Evolutionary conservation across 2,329 filamentous ascomycete genomes (phyloP).

Genomic region (Neonectria magnoliae): DNA sequence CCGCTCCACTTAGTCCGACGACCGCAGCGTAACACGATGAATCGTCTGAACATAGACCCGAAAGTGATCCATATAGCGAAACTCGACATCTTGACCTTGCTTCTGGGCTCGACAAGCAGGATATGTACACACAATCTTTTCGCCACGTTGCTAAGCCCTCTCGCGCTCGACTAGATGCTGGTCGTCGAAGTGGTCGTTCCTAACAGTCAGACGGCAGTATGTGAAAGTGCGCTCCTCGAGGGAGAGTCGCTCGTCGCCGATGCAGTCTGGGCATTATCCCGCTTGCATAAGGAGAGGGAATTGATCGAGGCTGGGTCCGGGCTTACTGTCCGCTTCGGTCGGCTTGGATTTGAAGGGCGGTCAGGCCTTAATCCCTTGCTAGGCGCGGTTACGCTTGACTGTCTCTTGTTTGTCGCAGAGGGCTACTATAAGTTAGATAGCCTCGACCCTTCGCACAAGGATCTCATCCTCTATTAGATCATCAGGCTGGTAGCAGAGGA

Average conservation of each 20-base stretch:
- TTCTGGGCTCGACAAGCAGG: neutral
- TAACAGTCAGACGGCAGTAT: constrained; percentile 6
- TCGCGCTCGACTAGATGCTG: neutral
- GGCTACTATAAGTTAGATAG: constrained; percentile 16
- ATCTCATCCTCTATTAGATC: constrained; percentile 7
- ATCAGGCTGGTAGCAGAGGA: constrained; percentile 30
- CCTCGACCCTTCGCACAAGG: neutral
- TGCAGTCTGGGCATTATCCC: constrained; percentile 3
- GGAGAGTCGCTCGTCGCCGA: constrained; percentile 4
- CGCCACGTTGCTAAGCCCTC: neutral
- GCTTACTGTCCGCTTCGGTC: neutral
- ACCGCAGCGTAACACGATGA: constrained; percentile 3
- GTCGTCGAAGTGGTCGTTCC: constrained; percentile 10
- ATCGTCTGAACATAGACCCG: neutral
- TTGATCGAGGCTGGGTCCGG: neutral
- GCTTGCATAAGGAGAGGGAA: constrained; percentile 7
- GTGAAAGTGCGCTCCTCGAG: constrained; percentile 2
- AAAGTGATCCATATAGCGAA: neutral
- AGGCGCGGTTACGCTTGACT: constrained; percentile 16
- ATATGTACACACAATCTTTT: neutral
- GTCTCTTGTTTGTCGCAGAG: constrained; percentile 39
- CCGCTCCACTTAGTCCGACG: too few relatives aligned
- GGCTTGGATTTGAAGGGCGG: neutral
- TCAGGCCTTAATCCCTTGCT: neutral
- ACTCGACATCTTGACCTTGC: neutral